A percentile compares a stretch with the other conserved stretches of the same genome.
phyloP scores from a whole-genome alignment of 2,329 filamentous ascomycete species.

The Aureobasidium sp. region DNA sequence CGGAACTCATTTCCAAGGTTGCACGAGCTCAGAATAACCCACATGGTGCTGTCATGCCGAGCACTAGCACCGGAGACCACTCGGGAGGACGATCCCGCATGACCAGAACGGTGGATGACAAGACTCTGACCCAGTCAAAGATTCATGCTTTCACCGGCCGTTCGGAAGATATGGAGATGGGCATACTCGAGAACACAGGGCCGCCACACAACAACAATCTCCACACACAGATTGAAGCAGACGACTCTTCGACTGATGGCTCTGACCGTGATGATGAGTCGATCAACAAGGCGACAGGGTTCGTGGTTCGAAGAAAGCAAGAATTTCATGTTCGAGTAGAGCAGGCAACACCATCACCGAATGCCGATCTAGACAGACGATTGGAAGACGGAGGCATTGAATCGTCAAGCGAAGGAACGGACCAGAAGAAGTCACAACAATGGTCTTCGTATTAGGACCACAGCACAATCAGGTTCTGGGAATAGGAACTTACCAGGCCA shows the following conservation, averaged over 20 bases:
- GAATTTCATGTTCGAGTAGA: slow-evolving; percentile 6
- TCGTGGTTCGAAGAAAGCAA: slow-evolving; percentile 5
- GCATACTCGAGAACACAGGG: not conserved
- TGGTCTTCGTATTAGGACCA: not conserved
- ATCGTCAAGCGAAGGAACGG: not conserved
- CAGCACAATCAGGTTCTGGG: not conserved
- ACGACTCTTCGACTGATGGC: not conserved
- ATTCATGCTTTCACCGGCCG: not conserved
- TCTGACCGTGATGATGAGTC: not conserved
- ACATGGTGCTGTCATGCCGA: not conserved
- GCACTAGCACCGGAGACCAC: not conserved
- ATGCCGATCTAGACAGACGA: not conserved
- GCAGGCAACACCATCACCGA: not conserved
- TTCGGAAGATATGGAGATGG: slow-evolving; percentile 10
- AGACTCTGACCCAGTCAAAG: slow-evolving; percentile 5
- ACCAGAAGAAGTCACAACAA: not conserved
- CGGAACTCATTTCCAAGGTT: slow-evolving; percentile 40
- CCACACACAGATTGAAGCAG: not conserved
- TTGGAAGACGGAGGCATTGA: not conserved
- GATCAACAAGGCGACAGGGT: not conserved
- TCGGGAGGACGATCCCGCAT: slow-evolving; percentile 2
- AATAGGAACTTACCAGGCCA: not conserved
- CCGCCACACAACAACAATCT: slow-evolving; percentile 1
- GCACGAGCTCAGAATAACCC: slow-evolving; percentile 17
- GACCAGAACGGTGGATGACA: slow-evolving; percentile 3